Evolutionary conservation across 202 grass and related monocot genomes (phyloP).

Genomic region (Schoenoplectus triqueter): DNA sequence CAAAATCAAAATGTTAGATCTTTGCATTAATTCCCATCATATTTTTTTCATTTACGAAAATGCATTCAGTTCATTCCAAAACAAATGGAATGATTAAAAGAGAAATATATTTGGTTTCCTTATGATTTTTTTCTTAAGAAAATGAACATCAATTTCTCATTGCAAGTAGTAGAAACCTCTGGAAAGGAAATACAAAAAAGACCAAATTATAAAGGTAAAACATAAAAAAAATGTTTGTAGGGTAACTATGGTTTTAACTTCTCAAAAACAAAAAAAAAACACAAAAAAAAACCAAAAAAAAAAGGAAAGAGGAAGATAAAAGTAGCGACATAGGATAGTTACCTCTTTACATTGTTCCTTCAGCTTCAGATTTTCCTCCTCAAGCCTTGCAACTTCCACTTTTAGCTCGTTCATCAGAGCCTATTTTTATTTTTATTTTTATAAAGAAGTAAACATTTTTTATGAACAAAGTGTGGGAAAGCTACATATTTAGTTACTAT

Average conservation of each 20-base stretch:
- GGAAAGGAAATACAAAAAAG: neutral
- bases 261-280: too few species aligned
- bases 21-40: too few species aligned
- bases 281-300: too few species aligned
- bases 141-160: neutral
- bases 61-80: neutral
- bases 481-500: neutral
- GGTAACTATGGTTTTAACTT: neutral
- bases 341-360: conserved; percentile 81
- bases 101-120: too few species aligned
- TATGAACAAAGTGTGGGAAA: neutral
- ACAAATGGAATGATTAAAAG: neutral
- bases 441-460: neutral
- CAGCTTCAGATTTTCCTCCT: conserved; percentile 71
- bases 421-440: neutral
- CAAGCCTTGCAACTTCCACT: conserved; percentile 60
- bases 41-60: too few species aligned
- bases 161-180: neutral
- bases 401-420: conserved; percentile 74
- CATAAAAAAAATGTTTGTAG: neutral
- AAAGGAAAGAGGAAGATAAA: neutral
- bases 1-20: neutral
- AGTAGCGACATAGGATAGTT: neutral
- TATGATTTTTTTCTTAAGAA: too few species aligned
- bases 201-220: neutral